Evolutionary conservation across 441 rosid genomes (phyloP), one percentile per base, ranked within the genome.

Genomic region (Brassica balearica): DNA sequence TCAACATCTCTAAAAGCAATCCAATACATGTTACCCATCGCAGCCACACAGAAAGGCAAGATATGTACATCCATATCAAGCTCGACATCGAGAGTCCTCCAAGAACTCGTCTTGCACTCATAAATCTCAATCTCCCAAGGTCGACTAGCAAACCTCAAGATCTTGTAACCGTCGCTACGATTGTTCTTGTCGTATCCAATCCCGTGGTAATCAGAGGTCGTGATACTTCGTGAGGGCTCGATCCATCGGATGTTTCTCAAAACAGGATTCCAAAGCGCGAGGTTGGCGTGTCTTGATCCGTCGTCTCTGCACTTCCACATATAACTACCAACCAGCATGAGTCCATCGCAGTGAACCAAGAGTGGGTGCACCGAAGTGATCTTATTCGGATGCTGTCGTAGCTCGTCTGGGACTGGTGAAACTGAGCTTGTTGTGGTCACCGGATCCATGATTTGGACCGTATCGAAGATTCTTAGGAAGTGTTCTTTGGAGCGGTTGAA

Each of bases 381-480:
- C 55, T 48, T n/a, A 2, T 8, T 3, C 14, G 55, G 0, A 48
- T 12, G 6, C 14, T 48, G 55, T n/a, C 14, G 6, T 12, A 48
- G 5, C 17, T 12, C 55, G 55, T 51, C 0, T 8, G 62, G 25
- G 3, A 68, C 17, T 51, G 72, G 61, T 51, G 8, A 41, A 20
- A 5, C 32, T 3, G 71, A 67, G 12, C 2, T 1, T 14, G 14
- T 11, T 25, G 12, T 2, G 1, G 41, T 68, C 41, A 11, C 41
- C 2, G 72, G 62, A 69, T 53, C 73, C 62, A 69, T 53, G 62
- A 69, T 53, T 14, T 53, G 43, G 15, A 53, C 48, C 11, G 10
- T 15, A n/a, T 29, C 32, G 2, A 22, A 11, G 36, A 1, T 22
- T 43, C 59, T 68, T 14, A 68, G 9, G 59, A 68, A 68, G 55